Evolutionary conservation across 129 eudicot species (phyloP), one percentile per base, ranked within the genome.

Genomic region (Kitagawia praeruptora): DNA sequence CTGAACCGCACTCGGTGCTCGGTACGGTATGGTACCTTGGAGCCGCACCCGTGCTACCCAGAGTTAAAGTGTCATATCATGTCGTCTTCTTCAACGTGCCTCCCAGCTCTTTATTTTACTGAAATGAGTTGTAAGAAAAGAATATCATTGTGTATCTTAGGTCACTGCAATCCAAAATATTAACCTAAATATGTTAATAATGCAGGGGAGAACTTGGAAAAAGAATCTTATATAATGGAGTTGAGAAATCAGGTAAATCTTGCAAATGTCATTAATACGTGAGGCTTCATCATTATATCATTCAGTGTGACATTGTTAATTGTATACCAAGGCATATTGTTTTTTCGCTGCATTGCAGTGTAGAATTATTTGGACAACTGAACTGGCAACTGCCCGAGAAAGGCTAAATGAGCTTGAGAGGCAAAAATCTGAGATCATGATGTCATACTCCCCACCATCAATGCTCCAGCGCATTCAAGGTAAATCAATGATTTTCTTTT

Each of bases 341-440:
- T 70, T 47, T 67, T 67, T 38, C 67, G 28, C 78, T 25, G 69
- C 46, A 77, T 80, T 79, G 49, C 92, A 93, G 98, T 93, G 98
- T 80, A 91, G 89, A 88, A 89, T 93, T 45, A 93, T 93, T 70
- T 84, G 98, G 51, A 93, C 98, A 71, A 84, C 89, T 61, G 98
- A 93, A 80, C 73, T 93, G 83, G 98, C 98, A 77, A 81, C 97
- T 80, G 96, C 97, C 83, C 88, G 83, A 86, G 98, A 93, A 84
- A 93, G 87, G 64, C 74, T 88, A 48, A 82, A 91, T 76, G 93
- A 87, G 40, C 85, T 93, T 37, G 89, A 87, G 75, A 86, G 84
- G 85, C 89, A 81, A 81, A 93, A 85, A 78, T 88, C 87, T 21
- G 93, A 93, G 78, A 77, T 86, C 56, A 81, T 87, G 63, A 88